Conservation (phyloP, 345 rosid species). For the Noccaea caerulescens region DNA sequence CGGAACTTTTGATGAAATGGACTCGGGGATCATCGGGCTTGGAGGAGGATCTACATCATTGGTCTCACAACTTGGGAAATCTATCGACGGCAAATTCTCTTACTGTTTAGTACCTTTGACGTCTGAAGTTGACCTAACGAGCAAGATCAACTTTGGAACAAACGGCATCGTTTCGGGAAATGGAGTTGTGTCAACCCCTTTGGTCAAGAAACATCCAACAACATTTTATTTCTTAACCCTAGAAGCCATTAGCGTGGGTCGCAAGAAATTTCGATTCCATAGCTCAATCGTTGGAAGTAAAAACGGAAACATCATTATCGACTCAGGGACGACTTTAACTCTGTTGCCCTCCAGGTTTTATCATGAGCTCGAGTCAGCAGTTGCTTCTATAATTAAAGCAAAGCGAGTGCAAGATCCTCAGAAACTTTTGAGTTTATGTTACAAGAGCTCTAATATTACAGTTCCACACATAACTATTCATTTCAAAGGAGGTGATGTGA, state of each 20-base stretch:
- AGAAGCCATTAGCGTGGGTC: conserved; percentile 31
- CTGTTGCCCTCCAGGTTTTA: conserved; percentile 38
- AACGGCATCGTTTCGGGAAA: neutral
- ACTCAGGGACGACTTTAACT: conserved; percentile 61
- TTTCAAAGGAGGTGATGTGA: conserved; percentile 52
- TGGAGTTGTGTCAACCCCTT: conserved; percentile 35
- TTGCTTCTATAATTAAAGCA: conserved; percentile 20
- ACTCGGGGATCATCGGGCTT: conserved; percentile 35
- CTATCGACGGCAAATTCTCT: conserved; percentile 31
- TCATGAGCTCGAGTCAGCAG: conserved; percentile 36
- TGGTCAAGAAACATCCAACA: neutral
- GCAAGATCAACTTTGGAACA: conserved; percentile 35
- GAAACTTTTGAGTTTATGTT: conserved; percentile 41
- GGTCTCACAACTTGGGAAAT: conserved; percentile 23
- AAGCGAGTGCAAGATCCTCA: conserved; percentile 31
- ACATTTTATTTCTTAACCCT: conserved; percentile 24
- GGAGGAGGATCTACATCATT: conserved; percentile 36
- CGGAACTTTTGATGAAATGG: conserved; percentile 1
- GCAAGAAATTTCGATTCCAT: neutral
- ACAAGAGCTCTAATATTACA: conserved; percentile 11
- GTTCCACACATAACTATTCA: conserved; percentile 38
- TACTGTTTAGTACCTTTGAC: conserved; percentile 37
- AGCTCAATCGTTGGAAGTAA: neutral
- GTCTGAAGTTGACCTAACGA: neutral
- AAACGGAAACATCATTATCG: conserved; percentile 54